Percentiles rank a stretch among this genome's conserved stretches.
These are phyloP conservation scores for Lepiota subincarnata DNA, from an alignment of 768 basidiomycete genomes.

Conservation along the genomic window DNA sequence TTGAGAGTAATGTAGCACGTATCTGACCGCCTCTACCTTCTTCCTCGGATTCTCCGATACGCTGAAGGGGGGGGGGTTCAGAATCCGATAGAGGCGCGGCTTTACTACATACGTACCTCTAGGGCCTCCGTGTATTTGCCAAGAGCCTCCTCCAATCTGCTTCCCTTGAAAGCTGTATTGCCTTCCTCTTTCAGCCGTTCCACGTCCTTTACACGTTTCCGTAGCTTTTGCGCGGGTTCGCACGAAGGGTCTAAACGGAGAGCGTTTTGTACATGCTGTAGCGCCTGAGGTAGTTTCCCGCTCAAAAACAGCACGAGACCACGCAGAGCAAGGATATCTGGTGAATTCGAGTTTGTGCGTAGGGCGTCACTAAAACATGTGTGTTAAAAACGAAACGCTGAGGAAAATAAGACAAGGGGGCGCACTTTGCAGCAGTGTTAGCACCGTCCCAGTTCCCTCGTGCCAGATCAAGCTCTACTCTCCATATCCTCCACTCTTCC, in stretches of 20 bases:
- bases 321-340: conserved; percentile 74
- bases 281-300: conserved; percentile 64
- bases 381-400: no score
- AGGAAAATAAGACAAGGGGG: conserved; percentile 19
- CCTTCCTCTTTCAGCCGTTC: conserved; percentile 85
- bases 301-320: conserved; percentile 76
- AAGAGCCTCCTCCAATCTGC: conserved; percentile 56
- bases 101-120: conserved; percentile 39
- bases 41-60: conserved; percentile 61
- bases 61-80: conserved; percentile 35
- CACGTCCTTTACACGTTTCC: conserved; percentile 78
- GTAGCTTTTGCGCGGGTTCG: conserved; percentile 61
- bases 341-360: conserved; percentile 66
- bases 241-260: conserved; percentile 78
- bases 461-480: conserved; percentile 72
- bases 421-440: conserved; percentile 68
- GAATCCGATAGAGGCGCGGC: no score
- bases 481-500: conserved; percentile 76
- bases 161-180: conserved; percentile 67
- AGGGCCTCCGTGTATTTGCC: conserved; percentile 69
- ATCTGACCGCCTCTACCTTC: conserved; percentile 81
- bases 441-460: conserved; percentile 74
- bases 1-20: conserved; percentile 74
- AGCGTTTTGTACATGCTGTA: conserved; percentile 56
- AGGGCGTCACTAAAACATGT: conserved; percentile 60